Evolutionary conservation across 805 yeast species (phyloP).

Genomic region (Pichia exigua): DNA sequence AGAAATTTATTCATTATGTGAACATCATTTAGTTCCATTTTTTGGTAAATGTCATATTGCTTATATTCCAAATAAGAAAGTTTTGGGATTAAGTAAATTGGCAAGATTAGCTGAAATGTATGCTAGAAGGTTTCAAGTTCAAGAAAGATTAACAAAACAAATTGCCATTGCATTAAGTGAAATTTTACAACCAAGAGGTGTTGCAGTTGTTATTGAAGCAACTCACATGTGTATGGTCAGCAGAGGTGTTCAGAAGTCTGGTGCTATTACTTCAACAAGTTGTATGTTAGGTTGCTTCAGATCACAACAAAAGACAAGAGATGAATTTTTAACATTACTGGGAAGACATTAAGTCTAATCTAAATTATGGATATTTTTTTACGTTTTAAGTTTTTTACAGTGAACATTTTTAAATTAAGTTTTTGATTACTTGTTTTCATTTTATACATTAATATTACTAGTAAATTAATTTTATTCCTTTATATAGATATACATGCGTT

Average conservation of each 20-base stretch:
- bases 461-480: background rate
- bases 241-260: slow-evolving; percentile 94
- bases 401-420: too few species aligned
- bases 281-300: slow-evolving; percentile 97
- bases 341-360: slow-evolving; percentile 39
- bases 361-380: background rate
- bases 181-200: slow-evolving; percentile 89
- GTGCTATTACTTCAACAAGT: slow-evolving; percentile 87
- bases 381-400: background rate
- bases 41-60: slow-evolving; percentile 96
- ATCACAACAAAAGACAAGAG: slow-evolving; percentile 89
- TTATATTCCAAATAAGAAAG: slow-evolving; percentile 92
- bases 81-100: slow-evolving; percentile 83
- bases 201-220: slow-evolving; percentile 97
- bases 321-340: slow-evolving; percentile 81
- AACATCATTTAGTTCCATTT: slow-evolving; percentile 96
- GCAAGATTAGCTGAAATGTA: slow-evolving; percentile 98
- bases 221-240: slow-evolving; percentile 99
- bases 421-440: background rate
- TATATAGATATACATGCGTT: background rate
- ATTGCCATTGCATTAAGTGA: slow-evolving; percentile 94
- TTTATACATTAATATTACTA: background rate
- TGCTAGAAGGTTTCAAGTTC: slow-evolving; percentile 93
- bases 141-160: slow-evolving; percentile 93
- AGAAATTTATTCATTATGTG: slow-evolving; percentile 87